A percentile compares a stretch with the other conserved stretches of the same genome.
These are phyloP conservation scores for Dictyostelium brefeldianum DNA, from an alignment of 78 protist genomes.

Conservation along the genomic window DNA sequence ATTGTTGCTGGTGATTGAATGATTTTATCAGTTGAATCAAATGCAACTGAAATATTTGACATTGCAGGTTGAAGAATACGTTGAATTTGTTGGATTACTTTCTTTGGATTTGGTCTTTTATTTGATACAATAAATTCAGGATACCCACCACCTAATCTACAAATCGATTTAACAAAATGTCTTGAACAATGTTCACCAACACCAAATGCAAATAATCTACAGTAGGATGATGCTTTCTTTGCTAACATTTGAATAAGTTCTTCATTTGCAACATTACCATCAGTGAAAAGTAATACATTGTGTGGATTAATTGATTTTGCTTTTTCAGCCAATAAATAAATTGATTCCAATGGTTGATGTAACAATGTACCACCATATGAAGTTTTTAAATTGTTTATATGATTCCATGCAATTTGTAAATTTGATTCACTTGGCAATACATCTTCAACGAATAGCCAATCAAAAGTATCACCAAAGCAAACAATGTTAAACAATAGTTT, in stretches of 20 bases:
- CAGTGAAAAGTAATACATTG: constrained; percentile 53
- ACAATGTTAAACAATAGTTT: constrained; percentile 75
- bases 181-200: constrained; percentile 54
- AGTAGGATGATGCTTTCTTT: constrained; percentile 24
- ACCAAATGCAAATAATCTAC: constrained; percentile 65
- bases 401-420: constrained; percentile 64
- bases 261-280: constrained; percentile 79
- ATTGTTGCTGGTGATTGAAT: constrained; percentile 52
- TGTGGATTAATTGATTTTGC: constrained; percentile 22
- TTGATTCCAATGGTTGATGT: constrained; percentile 56
- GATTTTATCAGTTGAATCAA: constrained; percentile 47
- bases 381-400: constrained; percentile 54
- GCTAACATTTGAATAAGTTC: constrained; percentile 5
- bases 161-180: constrained; percentile 47
- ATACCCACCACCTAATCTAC: constrained; percentile 66
- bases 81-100: constrained; percentile 57
- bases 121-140: constrained; percentile 68
- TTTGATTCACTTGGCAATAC: constrained; percentile 25
- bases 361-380: constrained; percentile 81
- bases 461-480: constrained; percentile 80
- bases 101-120: constrained; percentile 63
- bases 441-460: constrained; percentile 59
- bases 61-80: constrained; percentile 54
- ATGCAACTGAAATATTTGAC: constrained; percentile 51
- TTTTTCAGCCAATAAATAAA: constrained; percentile 13